Conservation (phyloP, 176 grass and related monocot genomes). For the Aegilops umbellulata region DNA sequence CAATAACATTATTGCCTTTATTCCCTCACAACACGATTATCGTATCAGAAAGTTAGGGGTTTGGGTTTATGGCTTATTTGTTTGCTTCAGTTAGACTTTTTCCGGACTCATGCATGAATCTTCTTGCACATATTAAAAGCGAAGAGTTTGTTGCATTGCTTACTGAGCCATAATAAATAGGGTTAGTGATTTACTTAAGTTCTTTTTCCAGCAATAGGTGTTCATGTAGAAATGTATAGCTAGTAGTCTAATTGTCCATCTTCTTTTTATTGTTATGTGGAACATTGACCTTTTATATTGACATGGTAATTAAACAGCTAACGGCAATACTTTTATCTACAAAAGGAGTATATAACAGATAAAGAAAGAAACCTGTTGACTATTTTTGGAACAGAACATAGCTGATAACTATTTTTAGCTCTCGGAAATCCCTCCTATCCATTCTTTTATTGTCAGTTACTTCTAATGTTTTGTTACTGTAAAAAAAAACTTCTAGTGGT, state of each 20-base stretch:
- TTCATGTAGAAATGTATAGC: neutral
- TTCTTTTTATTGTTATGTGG: neutral
- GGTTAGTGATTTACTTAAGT: neutral
- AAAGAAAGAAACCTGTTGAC: neutral
- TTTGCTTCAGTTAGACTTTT: neutral
- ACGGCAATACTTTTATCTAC: neutral
- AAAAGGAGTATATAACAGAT: conserved; percentile 10
- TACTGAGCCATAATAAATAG: neutral
- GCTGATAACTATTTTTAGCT: conserved; percentile 38
- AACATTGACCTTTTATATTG: neutral
- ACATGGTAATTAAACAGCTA: neutral
- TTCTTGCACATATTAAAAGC: neutral
- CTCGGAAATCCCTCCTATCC: conserved; percentile 17
- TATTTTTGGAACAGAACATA: conserved; percentile 27
- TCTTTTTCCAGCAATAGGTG: neutral
- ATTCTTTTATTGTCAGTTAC: neutral
- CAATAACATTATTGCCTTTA: neutral
- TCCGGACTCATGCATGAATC: neutral
- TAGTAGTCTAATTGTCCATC: neutral
- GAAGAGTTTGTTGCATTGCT: conserved; percentile 2
- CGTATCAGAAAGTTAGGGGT: neutral
- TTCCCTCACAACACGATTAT: neutral
- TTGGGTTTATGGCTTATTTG: neutral
- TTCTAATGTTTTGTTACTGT: conserved; percentile 25
- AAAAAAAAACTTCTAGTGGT: conserved; percentile 20